Evolutionary conservation across 2,329 filamentous ascomycete genomes (phyloP), one percentile per base, ranked within the genome.

Genomic region (Xylariaceae sp.): DNA sequence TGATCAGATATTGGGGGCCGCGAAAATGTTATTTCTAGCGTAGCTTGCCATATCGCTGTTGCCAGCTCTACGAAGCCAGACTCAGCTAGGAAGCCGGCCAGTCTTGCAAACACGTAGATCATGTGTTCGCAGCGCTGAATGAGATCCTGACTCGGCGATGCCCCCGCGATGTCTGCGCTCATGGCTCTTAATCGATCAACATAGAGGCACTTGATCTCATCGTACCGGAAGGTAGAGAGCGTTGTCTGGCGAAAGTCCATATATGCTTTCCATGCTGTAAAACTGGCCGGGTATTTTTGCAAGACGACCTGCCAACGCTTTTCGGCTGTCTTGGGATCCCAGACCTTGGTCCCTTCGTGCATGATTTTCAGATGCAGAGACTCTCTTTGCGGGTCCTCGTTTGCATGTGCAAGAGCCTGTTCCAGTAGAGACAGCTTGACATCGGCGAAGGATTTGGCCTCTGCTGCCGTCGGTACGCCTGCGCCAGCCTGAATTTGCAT

Each of bases 361-460:
- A 95, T 80, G 36, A 88, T 65, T 4, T 75, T 77, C 8, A 83
- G 57, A 5, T 88, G 55, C 1, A 95, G 65, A 7, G 59, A 61
- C 38, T 83, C 72, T 12, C 73, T 70, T 26, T 70, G 68, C 22
- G 61, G 47, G 1, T 63, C 58, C 1, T 55, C 53, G 3, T 45
- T 43, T 5, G 75, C 65, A 29, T 80, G 72, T 9, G 66, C 61
- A 6, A 94, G 56, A 0, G 89, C 89, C 40, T 86, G 79, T 43
- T 90, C 77, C 39, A 89, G 84, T 40, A 94, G 75, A 2, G 81
- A 77, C 3, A 94, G 62, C 44, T 86, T 90, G 35, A 94, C 77
- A 43, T 92, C 82, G 3, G 86, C 79, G 35, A 85, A 75, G 41
- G 81, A 81, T 40, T 70, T 72, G 32, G 66, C 63, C 50, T 92